Conservation (phyloP, 2,329 filamentous ascomycete species). For the Xylaria sp. region DNA sequence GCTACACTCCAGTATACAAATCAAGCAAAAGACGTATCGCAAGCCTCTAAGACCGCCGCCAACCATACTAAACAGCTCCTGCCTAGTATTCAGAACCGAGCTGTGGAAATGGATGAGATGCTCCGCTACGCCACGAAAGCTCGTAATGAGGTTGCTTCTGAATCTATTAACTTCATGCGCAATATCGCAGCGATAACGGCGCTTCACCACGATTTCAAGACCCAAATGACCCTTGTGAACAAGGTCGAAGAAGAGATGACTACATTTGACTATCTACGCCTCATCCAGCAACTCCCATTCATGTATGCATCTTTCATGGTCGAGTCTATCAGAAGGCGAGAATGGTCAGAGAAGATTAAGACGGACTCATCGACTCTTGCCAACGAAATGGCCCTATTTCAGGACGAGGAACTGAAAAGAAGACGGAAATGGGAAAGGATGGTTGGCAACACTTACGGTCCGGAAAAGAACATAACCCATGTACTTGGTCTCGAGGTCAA, state of each 20-base stretch:
- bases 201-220: slow-evolving; percentile 76
- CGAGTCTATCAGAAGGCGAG: slow-evolving; percentile 84
- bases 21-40: slow-evolving; percentile 68
- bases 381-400: slow-evolving; percentile 91
- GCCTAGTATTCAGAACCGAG: slow-evolving; percentile 66
- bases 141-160: slow-evolving; percentile 74
- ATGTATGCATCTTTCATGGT: slow-evolving; percentile 90
- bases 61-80: slow-evolving; percentile 72
- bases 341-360: slow-evolving; percentile 93
- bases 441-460: slow-evolving; percentile 78
- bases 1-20: slow-evolving; percentile 76
- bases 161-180: slow-evolving; percentile 80
- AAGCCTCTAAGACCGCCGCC: slow-evolving; percentile 72
- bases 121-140: slow-evolving; percentile 69
- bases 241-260: slow-evolving; percentile 80
- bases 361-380: slow-evolving; percentile 86
- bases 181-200: slow-evolving; percentile 83
- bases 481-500: slow-evolving; percentile 87
- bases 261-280: slow-evolving; percentile 81
- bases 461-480: slow-evolving; percentile 73
- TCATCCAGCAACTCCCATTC: slow-evolving; percentile 84
- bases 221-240: slow-evolving; percentile 76
- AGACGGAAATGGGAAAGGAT: slow-evolving; percentile 91
- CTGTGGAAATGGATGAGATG: slow-evolving; percentile 70
- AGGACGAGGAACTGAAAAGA: slow-evolving; percentile 91